Percentiles rank a stretch among this genome's conserved stretches.
These are phyloP conservation scores for Cystofilobasidium capitatum DNA, from an alignment of 768 basidiomycete species.

Conservation along the genomic window DNA sequence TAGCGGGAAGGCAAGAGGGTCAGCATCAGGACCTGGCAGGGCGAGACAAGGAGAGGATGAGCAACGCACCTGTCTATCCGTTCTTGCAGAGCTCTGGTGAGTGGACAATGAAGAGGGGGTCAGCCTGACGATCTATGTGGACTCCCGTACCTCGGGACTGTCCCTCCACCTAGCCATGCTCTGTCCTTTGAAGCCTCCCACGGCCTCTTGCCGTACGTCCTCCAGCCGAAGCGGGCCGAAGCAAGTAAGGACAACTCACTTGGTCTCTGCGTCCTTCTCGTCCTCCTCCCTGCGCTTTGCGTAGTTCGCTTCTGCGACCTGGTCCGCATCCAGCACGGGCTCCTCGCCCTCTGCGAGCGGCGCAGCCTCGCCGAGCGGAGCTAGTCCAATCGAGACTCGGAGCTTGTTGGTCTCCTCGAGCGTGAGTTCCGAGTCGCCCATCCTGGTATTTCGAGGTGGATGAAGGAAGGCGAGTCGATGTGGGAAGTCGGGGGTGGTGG, in stretches of 20 bases:
- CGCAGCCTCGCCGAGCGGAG: slow-evolving; percentile 71
- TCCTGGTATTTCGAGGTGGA: background rate
- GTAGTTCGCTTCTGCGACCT: slow-evolving; percentile 81
- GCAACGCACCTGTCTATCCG: slow-evolving; percentile 78
- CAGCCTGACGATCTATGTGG: too few relatives aligned
- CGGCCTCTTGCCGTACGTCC: background rate
- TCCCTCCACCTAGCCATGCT: slow-evolving; percentile 2
- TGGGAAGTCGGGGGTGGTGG: background rate
- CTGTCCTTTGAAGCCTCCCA: too few relatives aligned
- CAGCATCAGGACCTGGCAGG: slow-evolving; percentile 12
- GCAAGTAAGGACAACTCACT: slow-evolving; percentile 28
- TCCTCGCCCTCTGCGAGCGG: slow-evolving; percentile 53
- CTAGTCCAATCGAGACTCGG: slow-evolving; percentile 83
- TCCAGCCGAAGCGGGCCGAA: background rate
- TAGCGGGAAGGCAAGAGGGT: slow-evolving; percentile 12
- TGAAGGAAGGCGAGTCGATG: background rate
- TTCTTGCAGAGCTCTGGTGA: slow-evolving; percentile 57
- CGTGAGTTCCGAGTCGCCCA: slow-evolving; percentile 31
- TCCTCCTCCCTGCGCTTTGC: slow-evolving; percentile 59
- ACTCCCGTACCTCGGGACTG: too few relatives aligned
- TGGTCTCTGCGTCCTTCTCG: slow-evolving; percentile 54
- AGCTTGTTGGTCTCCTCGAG: slow-evolving; percentile 54
- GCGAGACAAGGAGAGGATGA: slow-evolving; percentile 21
- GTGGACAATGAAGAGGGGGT: slow-evolving; percentile 8
- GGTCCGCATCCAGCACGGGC: slow-evolving; percentile 46